These are phyloP conservation scores for Fusarium ramigenum DNA, from an alignment of 2,329 filamentous ascomycete species.

Conservation along the genomic window DNA sequence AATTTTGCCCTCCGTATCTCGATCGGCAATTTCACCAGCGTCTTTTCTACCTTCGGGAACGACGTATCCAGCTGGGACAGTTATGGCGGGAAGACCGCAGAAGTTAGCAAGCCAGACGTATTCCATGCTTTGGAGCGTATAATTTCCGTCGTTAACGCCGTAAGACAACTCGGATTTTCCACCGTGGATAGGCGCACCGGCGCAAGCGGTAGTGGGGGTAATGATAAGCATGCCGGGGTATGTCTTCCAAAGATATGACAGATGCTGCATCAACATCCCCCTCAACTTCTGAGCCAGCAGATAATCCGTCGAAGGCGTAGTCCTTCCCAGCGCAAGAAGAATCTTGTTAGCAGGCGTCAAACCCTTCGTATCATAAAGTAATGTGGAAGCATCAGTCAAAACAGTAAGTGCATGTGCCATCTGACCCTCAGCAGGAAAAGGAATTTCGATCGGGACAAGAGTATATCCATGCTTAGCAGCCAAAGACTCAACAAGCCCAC, in stretches of 20 bases:
- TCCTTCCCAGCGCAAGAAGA: conserved; percentile 69
- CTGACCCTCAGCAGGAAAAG: conserved; percentile 70
- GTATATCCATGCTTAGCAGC: conserved; percentile 61
- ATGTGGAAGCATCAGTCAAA: conserved; percentile 66
- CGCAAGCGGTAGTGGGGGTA: conserved; percentile 70
- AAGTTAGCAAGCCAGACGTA: conserved; percentile 63
- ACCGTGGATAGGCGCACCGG: conserved; percentile 55
- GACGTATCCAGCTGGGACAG: conserved; percentile 57
- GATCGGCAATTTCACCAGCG: conserved; percentile 46
- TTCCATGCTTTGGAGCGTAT: conserved; percentile 58
- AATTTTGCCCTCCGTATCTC: conserved; percentile 52
- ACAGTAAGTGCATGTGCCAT: conserved; percentile 79
- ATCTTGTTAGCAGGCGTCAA: conserved; percentile 72
- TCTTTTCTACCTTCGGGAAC: conserved; percentile 47
- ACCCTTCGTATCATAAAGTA: conserved; percentile 57
- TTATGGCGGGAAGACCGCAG: conserved; percentile 58
- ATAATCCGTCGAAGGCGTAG: conserved; percentile 72
- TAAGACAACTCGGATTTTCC: conserved; percentile 48
- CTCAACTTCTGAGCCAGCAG: conserved; percentile 76
- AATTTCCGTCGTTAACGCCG: conserved; percentile 58
- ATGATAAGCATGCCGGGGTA: conserved; percentile 77
- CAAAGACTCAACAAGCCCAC: conserved; percentile 61
- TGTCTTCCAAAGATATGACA: conserved; percentile 70
- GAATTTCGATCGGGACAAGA: conserved; percentile 65
- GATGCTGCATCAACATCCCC: conserved; percentile 74